Evolutionary conservation across 805 yeast genomes (phyloP), one percentile per base, ranked within the genome.

Genomic region (Kluyveromyces siamensis): DNA sequence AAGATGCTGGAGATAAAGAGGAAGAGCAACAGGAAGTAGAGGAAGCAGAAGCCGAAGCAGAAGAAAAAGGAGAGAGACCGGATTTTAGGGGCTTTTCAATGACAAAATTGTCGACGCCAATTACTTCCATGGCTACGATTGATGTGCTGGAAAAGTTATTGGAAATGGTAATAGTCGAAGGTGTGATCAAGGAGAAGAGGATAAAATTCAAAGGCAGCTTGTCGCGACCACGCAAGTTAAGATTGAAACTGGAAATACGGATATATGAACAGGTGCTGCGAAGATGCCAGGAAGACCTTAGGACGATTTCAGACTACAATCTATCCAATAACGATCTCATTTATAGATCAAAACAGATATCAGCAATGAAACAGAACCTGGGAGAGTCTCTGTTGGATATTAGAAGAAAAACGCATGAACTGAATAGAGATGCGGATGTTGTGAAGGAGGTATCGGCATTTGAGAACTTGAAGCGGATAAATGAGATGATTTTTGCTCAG

Each of bases 261-360:
- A 54, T 63, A 8, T 60, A 62, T 38, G 52, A 53, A 45, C 44
- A 51, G 7, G 45, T 61, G 18, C n/a, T 52, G 16, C 51, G 57
- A 13, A 51, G 50, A 17, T 45, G 61, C 17, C 44, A 47, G 5
- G 50, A 50, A 37, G 69, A 65, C 45, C 48, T 65, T 14, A 48
- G 50, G n/a, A 67, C 63, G 47, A 59, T 63, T 10, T 44, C 56
- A 21, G 69, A 63, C 43, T 58, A 63, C 25, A 59, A 62, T 50
- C 35, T 57, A 25, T 65, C 67, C 2, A 65, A 63, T 41, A 62
- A 63, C 50, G 61, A 61, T 36, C 53, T 64, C 16, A 55, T 60
- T 41, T 55, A 57, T 38, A 59, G 56, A 41, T 41, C 58, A 30
- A 56, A 51, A 37, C 57, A 56, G 37, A 43, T 58, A 11, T 44